Evolutionary conservation across 2,329 filamentous ascomycete species (phyloP), one percentile per base, ranked within the genome.

Genomic region (Aspergillus awamori): DNA sequence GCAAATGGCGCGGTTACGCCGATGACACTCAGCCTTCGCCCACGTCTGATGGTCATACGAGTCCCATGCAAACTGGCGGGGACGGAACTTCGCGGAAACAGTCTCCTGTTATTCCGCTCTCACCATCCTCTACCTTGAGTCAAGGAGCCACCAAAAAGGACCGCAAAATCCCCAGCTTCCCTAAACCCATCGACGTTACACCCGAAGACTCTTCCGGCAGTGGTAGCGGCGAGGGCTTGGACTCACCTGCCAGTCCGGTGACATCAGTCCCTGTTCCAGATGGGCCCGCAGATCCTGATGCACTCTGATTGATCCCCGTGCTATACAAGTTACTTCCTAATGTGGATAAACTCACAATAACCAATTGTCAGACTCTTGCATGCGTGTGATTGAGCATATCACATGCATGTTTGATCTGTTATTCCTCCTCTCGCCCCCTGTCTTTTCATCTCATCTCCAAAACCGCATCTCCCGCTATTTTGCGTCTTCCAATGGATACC

Each of bases 1-100:
- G 93, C 58, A 92, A 92, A 77, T 99, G 95, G 95, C 97, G 97
- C 76, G 91, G 95, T 71, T 94, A 91, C 72, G 79, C 78, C 41
- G 76, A 76, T 49, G 67, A 70, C 15, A 64, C 66, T 30, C 62
- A 51, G 7, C 59, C 69, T 22, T 59, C 65, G 13, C 64, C 68
- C 22, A 57, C 58, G 17, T 61, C 62, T 6, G 65, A 70, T 36
- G 67, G 61, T 24, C 63, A 65, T 48, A 58, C 66, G 8, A 74
- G 72, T 47, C 72, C 72, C 8, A 69, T 73, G 70, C 72, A 70
- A 26, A 64, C 60, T 33, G 67, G 69, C 38, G 61, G 49, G 17
- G 61, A 57, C 15, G 60, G 49, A 13, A 26, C 51, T 11, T 56
- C 53, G 8, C 61, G 56, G 20, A 61, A 59, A 48, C 48, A 30